Base-by-base conservation (phyloP, 73 alveolate genomes). In the Uronychia setigera region DNA sequence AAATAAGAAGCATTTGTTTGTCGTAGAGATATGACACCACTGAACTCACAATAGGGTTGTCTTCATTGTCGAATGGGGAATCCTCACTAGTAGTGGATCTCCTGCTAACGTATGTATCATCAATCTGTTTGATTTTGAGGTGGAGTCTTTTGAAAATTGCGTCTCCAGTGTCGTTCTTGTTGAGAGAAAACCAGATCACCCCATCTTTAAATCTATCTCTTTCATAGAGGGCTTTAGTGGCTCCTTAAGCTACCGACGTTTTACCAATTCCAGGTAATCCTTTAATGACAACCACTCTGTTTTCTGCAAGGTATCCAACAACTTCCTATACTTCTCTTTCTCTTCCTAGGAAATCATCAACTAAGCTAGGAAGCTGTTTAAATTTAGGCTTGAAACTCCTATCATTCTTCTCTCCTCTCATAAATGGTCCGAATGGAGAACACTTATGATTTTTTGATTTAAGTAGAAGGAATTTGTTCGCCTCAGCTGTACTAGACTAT, bases 221-320 rank as follows among this genome's bases (percentile, higher is more conserved):
- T 25, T 83, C 86, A 1, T 26, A 76, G 0, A 89, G 30, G 74
- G 75, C 83, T 30, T 89, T 82, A 25, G 84, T 83, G 26, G 87
- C 88, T 67, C 76, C 76, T 78, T 86, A 84, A 14, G 92, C 33
- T 0, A 89, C 26, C 30, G 92, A 33, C 0, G 96, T 91, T 58
- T 91, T 91, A 34, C 96, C 96, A 0, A 91, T 91, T n/a, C 96
- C 96, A 0, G 93, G 96, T 0, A 83, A 76, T 26, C 96, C 96
- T 76, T 78, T 79, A 9, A 91, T 80, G 29, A 88, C 79, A 31
- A 91, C 96, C 46, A 91, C 60, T 75, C 96, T 80, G 34, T 59
- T 76, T 32, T 76, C 80, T n/a, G 35, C 35, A 9, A 91, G 74
- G 13, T 46, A 74, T 13, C 34, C 29, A 34, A 86, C 77, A 0